Conservation (phyloP, 106 monocot species). For the Acanthochlamys bracteata region DNA sequence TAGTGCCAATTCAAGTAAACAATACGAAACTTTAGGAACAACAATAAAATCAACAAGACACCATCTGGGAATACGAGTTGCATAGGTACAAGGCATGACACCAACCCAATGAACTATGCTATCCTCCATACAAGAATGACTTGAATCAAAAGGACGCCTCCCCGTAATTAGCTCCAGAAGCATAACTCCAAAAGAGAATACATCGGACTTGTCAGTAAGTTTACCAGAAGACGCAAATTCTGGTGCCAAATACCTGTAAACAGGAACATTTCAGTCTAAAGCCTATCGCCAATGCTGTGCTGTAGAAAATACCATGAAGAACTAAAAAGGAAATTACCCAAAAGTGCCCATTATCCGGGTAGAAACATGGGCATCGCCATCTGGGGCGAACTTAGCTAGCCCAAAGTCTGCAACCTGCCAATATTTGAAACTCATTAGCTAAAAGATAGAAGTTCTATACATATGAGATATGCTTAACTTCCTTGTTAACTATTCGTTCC, state of each 20-base stretch:
- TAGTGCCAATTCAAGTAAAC: not conserved
- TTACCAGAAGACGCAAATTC: slow-evolving; percentile 55
- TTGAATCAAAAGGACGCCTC: slow-evolving; percentile 27
- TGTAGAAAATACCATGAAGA: not conserved
- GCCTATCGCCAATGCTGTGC: not conserved
- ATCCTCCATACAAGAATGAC: slow-evolving; percentile 27
- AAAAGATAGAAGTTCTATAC: too few relatives aligned
- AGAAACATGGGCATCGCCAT: slow-evolving; percentile 64
- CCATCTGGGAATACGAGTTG: not conserved
- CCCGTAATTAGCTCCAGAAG: slow-evolving; percentile 54
- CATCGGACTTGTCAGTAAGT: slow-evolving; percentile 51
- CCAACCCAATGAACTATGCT: slow-evolving; percentile 55
- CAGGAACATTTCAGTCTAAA: not conserved
- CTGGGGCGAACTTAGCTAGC: slow-evolving; percentile 58
- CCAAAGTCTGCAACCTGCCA: slow-evolving; percentile 97
- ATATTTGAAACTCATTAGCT: not conserved
- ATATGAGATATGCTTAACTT: too few relatives aligned
- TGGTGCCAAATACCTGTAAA: slow-evolving; percentile 43
- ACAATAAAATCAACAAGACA: too few relatives aligned
- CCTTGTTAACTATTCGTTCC: too few relatives aligned
- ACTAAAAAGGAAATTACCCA: slow-evolving; percentile 31
- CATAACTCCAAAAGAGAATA: slow-evolving; percentile 60
- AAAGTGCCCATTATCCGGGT: slow-evolving; percentile 78
- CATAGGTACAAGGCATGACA: too few relatives aligned
- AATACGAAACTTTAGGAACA: not conserved